Evolutionary conservation across 495 filamentous ascomycete genomes (phyloP).

Genomic region (Tuber aestivum): DNA sequence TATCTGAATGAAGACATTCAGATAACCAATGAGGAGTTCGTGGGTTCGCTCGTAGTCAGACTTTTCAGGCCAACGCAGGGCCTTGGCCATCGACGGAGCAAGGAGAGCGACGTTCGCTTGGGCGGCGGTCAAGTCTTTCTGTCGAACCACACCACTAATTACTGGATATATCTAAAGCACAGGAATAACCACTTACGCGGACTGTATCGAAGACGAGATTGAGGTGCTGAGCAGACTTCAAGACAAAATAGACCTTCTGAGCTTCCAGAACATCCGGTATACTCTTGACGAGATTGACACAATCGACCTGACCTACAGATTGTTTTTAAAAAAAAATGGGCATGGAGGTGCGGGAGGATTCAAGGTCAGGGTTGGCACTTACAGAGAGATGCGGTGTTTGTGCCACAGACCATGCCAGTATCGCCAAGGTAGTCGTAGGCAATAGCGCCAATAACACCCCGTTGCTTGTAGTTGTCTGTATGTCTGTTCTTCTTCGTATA

Average conservation of each 20-base stretch:
- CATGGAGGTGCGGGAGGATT: not conserved
- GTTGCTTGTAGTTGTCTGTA: slow-evolving; percentile 13
- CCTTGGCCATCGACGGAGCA: slow-evolving; percentile 26
- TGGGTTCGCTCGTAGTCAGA: slow-evolving; percentile 27
- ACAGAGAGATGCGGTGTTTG: slow-evolving; percentile 30
- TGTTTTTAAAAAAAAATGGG: not conserved
- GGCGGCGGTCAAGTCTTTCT: slow-evolving; percentile 29
- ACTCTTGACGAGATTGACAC: slow-evolving; percentile 17
- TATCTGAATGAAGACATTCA: slow-evolving; percentile 23
- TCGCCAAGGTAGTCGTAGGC: slow-evolving; percentile 36
- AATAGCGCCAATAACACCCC: slow-evolving; percentile 31
- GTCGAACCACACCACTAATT: not conserved
- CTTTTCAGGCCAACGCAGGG: slow-evolving; percentile 29
- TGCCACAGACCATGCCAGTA: slow-evolving; percentile 22
- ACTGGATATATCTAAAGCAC: not conserved
- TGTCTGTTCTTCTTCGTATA: slow-evolving; percentile 17
- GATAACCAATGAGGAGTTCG: slow-evolving; percentile 18
- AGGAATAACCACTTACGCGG: slow-evolving; percentile 15
- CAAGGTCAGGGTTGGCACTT: not conserved
- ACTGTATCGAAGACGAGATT: slow-evolving; percentile 28
- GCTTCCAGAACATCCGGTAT: slow-evolving; percentile 24
- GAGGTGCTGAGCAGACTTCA: slow-evolving; percentile 36
- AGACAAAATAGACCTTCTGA: slow-evolving; percentile 24
- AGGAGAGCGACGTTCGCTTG: slow-evolving; percentile 29
- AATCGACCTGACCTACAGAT: slow-evolving; percentile 15